These are phyloP conservation scores for Rosa hybrid DNA, from an alignment of 331 rosid species.

Conservation along the genomic window DNA sequence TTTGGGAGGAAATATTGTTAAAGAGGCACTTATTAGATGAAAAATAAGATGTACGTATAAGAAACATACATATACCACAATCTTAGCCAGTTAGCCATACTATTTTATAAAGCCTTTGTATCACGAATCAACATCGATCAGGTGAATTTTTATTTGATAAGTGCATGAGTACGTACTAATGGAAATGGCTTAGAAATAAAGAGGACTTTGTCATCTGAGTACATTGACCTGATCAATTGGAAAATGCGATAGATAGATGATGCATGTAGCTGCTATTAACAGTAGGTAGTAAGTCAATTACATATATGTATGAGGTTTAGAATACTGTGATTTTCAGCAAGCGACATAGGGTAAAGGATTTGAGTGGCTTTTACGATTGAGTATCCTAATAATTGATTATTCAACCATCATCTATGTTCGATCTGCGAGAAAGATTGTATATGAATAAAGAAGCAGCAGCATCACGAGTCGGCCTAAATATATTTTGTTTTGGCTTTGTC, in stretches of 20 bases:
- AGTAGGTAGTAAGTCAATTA: too few relatives aligned
- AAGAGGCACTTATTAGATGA: too few relatives aligned
- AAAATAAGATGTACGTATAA: too few relatives aligned
- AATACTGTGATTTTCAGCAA: not conserved
- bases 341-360: not conserved
- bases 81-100: too few relatives aligned
- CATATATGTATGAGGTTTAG: not conserved
- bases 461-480: not conserved
- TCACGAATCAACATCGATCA: too few relatives aligned
- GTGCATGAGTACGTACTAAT: too few relatives aligned
- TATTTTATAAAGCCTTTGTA: too few relatives aligned
- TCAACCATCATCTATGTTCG: not conserved
- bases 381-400: not conserved
- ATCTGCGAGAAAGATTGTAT: not conserved
- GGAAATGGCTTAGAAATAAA: not conserved
- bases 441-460: not conserved
- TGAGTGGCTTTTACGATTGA: not conserved
- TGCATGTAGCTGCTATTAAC: not conserved
- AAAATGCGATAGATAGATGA: not conserved
- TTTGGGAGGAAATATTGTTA: too few relatives aligned
- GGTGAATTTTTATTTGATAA: too few relatives aligned
- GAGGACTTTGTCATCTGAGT: not conserved
- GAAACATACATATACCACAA: too few relatives aligned
- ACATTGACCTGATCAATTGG: not conserved
- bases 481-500: not conserved